Percentiles rank a stretch among this genome's conserved stretches.
Conservation (phyloP, 2,329 filamentous ascomycete species). For the Penicillium janthinellum region DNA sequence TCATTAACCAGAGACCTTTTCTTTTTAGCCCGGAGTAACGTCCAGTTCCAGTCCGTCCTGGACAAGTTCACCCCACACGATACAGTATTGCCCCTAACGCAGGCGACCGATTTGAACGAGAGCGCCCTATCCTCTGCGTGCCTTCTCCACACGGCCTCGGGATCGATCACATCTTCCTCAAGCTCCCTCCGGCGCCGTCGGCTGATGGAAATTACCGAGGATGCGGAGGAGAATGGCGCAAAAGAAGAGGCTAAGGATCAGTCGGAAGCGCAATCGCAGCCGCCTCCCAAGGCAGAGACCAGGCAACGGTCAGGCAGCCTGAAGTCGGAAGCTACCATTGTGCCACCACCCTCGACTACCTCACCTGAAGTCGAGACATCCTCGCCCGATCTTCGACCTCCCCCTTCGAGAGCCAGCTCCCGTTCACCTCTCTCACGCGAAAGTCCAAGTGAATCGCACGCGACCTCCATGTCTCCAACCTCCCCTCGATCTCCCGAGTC, state of each 20-base stretch:
- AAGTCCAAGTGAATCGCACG: constrained; percentile 21
- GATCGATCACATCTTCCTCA: constrained; percentile 80
- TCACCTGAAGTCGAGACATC: constrained; percentile 19
- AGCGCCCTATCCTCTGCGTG: constrained; percentile 84
- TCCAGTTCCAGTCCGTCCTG: constrained; percentile 64
- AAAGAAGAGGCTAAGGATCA: constrained; percentile 52
- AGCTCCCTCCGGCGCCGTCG: constrained; percentile 76
- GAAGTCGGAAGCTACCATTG: constrained; percentile 39
- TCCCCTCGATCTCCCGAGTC: constrained; percentile 15
- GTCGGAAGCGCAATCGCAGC: constrained; percentile 28
- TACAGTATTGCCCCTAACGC: constrained; percentile 74
- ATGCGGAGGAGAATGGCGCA: constrained; percentile 75
- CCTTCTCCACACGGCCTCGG: constrained; percentile 83
- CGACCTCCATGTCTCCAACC: constrained; percentile 20
- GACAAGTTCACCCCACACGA: constrained; percentile 82
- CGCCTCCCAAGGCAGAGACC: constrained; percentile 22
- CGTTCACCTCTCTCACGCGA: constrained; percentile 20
- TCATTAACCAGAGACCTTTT: constrained; percentile 4
- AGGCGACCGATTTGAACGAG: constrained; percentile 79
- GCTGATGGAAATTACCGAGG: constrained; percentile 91
- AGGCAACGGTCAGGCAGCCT: constrained; percentile 34
- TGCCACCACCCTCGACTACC: constrained; percentile 29
- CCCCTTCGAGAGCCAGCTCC: constrained; percentile 24
- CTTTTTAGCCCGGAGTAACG: constrained; percentile 73
- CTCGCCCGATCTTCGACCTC: constrained; percentile 20